Percentiles rank a stretch among this genome's conserved stretches.
These are phyloP conservation scores for Agaricus sinodeliciosus DNA, from an alignment of 768 basidiomycete species.

Conservation along the genomic window DNA sequence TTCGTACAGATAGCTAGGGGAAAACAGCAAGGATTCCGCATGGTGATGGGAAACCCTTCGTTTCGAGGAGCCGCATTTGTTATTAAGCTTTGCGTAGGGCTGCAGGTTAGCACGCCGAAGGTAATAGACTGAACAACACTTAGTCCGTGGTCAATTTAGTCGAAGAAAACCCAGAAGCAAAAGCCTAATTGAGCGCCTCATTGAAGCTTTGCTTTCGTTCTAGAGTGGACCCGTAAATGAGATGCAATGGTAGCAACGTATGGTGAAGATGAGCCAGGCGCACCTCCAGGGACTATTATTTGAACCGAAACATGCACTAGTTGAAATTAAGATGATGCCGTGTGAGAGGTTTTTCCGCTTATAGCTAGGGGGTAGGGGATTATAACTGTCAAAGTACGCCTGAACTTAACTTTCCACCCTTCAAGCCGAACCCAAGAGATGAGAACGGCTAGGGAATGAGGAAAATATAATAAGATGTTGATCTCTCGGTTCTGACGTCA, in stretches of 20 bases:
- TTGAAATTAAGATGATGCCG: no score
- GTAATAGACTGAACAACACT: background rate
- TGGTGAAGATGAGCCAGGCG: no score
- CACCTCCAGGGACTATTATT: no score
- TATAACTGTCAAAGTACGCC: no score
- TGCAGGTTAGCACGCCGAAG: constrained; percentile 1
- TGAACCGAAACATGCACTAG: no score
- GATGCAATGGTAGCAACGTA: no score
- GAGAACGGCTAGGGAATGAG: background rate
- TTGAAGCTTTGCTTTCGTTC: background rate
- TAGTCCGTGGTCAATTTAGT: background rate
- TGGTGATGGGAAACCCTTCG: constrained; percentile 16
- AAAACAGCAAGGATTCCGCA: constrained; percentile 13
- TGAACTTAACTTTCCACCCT: no score
- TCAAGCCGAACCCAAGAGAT: background rate
- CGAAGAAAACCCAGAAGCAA: background rate
- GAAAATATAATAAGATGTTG: background rate
- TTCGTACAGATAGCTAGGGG: background rate
- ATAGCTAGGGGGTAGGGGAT: no score
- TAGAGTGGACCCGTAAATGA: background rate
- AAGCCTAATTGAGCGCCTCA: background rate
- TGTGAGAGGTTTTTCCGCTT: no score
- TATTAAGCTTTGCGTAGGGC: constrained; percentile 10
- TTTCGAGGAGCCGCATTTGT: constrained; percentile 6
- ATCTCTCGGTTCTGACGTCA: background rate